phyloP scores from a whole-genome alignment of 2,329 filamentous ascomycete species.

The Talaromyces sp. region DNA sequence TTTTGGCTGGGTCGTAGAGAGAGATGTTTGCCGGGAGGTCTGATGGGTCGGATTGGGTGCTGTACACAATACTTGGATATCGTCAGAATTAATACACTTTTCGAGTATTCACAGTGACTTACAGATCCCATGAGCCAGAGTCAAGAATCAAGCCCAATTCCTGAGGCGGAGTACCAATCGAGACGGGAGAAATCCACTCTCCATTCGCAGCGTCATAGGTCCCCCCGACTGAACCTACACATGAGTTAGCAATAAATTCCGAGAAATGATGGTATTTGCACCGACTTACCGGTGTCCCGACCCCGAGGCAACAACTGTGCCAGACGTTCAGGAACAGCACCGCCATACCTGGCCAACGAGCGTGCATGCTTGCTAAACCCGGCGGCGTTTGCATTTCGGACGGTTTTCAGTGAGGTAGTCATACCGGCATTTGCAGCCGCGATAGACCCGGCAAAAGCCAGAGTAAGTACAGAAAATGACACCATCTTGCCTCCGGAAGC shows the following conservation, averaged over 20 bases:
- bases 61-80: constrained; percentile 66
- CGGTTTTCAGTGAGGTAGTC: constrained; percentile 10
- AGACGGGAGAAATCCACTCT: constrained; percentile 6
- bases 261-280: neutral
- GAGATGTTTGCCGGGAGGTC: constrained; percentile 50
- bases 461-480: neutral
- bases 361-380: neutral
- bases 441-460: constrained; percentile 5
- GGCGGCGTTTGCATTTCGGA: constrained; percentile 5
- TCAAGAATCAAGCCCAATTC: constrained; percentile 67
- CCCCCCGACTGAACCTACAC: neutral
- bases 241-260: neutral
- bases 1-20: constrained; percentile 54
- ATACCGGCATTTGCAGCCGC: constrained; percentile 7
- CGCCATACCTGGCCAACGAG: constrained; percentile 1
- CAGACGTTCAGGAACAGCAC: constrained; percentile 1
- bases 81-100: neutral
- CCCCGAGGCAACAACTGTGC: neutral
- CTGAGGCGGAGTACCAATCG: constrained; percentile 10
- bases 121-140: constrained; percentile 69
- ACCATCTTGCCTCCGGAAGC: neutral
- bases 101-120: constrained; percentile 21
- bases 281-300: neutral
- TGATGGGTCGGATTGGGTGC: constrained; percentile 60
- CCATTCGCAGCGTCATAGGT: constrained; percentile 10